These are phyloP conservation scores for Lathyrus tuberosus DNA, from an alignment of 306 rosid species.

Conservation along the genomic window DNA sequence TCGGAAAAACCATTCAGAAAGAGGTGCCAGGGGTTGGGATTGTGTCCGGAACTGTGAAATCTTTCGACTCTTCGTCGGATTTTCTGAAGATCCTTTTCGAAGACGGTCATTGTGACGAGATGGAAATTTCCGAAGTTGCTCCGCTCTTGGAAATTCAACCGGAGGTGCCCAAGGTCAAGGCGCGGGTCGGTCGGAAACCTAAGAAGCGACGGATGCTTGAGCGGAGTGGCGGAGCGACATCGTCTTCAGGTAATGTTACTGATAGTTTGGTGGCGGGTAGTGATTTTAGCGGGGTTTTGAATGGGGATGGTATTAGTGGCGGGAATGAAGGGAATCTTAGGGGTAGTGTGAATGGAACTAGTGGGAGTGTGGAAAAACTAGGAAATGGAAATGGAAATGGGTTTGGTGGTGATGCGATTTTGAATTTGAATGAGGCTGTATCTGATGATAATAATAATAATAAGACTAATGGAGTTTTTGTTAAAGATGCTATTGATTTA, in stretches of 20 bases:
- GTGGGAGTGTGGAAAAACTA: slow-evolving; percentile 39
- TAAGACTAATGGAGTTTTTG: slow-evolving; percentile 45
- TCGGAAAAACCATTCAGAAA: slow-evolving; percentile 68
- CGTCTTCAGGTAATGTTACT: slow-evolving; percentile 54
- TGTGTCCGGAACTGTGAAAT: slow-evolving; percentile 72
- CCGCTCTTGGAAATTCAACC: slow-evolving; percentile 44
- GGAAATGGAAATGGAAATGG: slow-evolving; percentile 31
- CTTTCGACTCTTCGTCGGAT: slow-evolving; percentile 66
- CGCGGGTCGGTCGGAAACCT: slow-evolving; percentile 65
- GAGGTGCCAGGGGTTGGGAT: slow-evolving; percentile 55
- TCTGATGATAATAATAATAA: slow-evolving; percentile 12
- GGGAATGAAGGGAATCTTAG: slow-evolving; percentile 26
- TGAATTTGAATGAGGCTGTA: slow-evolving; percentile 43
- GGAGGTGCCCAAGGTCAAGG: slow-evolving; percentile 37
- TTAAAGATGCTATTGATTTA: slow-evolving; percentile 66
- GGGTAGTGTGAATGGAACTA: slow-evolving; percentile 45
- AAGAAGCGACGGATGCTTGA: slow-evolving; percentile 67
- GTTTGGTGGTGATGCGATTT: slow-evolving; percentile 39
- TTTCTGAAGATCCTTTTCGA: slow-evolving; percentile 62
- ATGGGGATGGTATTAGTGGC: slow-evolving; percentile 32
- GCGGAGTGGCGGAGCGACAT: slow-evolving; percentile 31
- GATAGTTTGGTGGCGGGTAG: slow-evolving; percentile 44
- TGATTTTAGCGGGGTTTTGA: slow-evolving; percentile 37
- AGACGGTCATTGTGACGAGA: slow-evolving; percentile 69
- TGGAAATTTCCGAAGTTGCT: slow-evolving; percentile 56